These are phyloP conservation scores for Citrus mangshanensis DNA, from an alignment of 345 rosid species.

Conservation along the genomic window DNA sequence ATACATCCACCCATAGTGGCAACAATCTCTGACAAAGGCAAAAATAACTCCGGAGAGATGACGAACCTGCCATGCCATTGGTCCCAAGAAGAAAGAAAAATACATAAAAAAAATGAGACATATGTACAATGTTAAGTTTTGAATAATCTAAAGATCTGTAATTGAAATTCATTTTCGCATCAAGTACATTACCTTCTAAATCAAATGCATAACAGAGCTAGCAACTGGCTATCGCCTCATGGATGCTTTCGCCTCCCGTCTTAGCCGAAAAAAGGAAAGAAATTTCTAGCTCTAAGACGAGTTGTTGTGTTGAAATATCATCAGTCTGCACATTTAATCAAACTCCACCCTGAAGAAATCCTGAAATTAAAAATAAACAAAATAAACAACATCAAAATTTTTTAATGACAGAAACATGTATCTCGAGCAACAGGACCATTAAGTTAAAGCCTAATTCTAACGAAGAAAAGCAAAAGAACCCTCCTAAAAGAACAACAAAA, in stretches of 20 bases:
- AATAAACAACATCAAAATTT: neutral
- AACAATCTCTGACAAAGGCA: conserved; percentile 13
- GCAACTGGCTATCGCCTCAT: neutral
- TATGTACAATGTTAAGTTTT: too few relatives aligned
- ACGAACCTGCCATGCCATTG: neutral
- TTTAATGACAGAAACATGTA: neutral
- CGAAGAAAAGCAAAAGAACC: neutral
- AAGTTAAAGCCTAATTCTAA: neutral
- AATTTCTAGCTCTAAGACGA: neutral
- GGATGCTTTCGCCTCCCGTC: neutral
- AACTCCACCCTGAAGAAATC: neutral
- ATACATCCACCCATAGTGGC: conserved; percentile 72
- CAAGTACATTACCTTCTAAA: neutral
- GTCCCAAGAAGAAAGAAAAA: neutral
- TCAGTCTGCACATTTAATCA: neutral
- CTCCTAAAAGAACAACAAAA: neutral
- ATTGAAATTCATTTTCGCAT: neutral
- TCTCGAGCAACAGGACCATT: neutral
- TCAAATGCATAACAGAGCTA: neutral
- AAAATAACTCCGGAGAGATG: neutral
- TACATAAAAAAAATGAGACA: neutral
- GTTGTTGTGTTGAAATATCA: neutral
- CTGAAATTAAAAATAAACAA: neutral
- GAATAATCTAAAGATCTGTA: neutral
- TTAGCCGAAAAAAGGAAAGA: neutral